Conservation (phyloP, 768 basidiomycete species). For the Candolleomyces efflorescens region DNA sequence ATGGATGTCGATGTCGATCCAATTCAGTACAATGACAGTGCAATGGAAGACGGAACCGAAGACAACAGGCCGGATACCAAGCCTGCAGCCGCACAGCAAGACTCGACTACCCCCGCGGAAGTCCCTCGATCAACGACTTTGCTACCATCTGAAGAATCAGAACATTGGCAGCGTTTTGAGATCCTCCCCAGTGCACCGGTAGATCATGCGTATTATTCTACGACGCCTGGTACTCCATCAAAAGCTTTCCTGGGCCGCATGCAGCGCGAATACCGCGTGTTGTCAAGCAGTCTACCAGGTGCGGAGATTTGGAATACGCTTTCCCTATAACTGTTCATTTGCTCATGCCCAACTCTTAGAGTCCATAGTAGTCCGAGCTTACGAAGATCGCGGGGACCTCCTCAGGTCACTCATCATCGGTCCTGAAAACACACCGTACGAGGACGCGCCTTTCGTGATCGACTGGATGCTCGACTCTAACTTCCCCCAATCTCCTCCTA, state of each 20-base stretch:
- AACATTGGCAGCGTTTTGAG: conserved; percentile 78
- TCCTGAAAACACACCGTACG: conserved; percentile 92
- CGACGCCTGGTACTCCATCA: conserved; percentile 57
- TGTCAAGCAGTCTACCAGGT: conserved; percentile 83
- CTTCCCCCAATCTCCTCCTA: conserved; percentile 78
- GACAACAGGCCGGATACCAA: neutral
- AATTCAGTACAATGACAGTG: too few species aligned
- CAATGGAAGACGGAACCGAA: neutral
- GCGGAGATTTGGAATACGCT: conserved; percentile 12
- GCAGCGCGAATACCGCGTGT: conserved; percentile 76
- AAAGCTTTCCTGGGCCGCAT: conserved; percentile 75
- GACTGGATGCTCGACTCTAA: conserved; percentile 88
- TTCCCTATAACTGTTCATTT: neutral
- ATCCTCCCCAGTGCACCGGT: conserved; percentile 67
- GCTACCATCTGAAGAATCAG: conserved; percentile 8
- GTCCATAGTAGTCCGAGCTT: conserved; percentile 84
- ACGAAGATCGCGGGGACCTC: conserved; percentile 86
- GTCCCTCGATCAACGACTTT: neutral
- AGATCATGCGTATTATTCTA: conserved; percentile 79
- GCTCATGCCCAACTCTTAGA: conserved; percentile 37
- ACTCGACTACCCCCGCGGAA: neutral
- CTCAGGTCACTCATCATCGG: conserved; percentile 88
- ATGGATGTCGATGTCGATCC: neutral
- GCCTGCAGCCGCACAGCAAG: neutral
- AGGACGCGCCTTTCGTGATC: conserved; percentile 92